Base-by-base conservation (phyloP, 2,329 filamentous ascomycete genomes). In the Fusarium siculi region DNA sequence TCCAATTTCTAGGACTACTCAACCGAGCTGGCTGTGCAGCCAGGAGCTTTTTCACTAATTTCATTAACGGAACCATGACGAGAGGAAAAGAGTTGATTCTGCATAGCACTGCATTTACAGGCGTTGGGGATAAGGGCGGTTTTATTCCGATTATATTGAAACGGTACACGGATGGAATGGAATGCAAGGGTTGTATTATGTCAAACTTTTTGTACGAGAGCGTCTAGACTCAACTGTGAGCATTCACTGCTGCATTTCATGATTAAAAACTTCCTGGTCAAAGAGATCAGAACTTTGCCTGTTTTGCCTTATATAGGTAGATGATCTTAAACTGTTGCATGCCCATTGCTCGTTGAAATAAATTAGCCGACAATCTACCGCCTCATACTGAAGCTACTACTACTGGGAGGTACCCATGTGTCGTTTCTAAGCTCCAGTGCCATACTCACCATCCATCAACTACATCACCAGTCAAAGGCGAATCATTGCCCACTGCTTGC, bases 321-420 rank as follows among this genome's bases (percentile, higher is more conserved):
- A 32, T 60, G 7, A 34, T 28, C 14, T 43, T 7, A 11, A 11
- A 21, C 10, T 30, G 25, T 23, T 23, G 21, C 19, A 25, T 39
- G 18, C n/a, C 37, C 10, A 40, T 34, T 14, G 44, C 52, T 42
- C 36, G 19, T 46, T 39, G n/a, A 30, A 9, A 19, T n/a, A 14
- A 34, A 60, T 76, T 74, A 76, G 39, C 76, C 76, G 76, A 68
- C 1, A 46, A 76, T 76, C 44, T 70, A 28, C 76, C 76, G 75
- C 18, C 7, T 3, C 18, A 39, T 23, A 42, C 57, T 65, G 63
- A 63, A 66, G 63, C 52, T 32, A 21, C 15, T 25, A 16, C 5
- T 32, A n/a, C 25, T 5, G 3, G 46, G 25, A 47, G 25, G 44
- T 59, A 63, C 47, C 72, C 36, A 76, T 63, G 54, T 76, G 74